phyloP scores from a whole-genome alignment of 2,329 filamentous ascomycete species.

The Clarireedia paspali region DNA sequence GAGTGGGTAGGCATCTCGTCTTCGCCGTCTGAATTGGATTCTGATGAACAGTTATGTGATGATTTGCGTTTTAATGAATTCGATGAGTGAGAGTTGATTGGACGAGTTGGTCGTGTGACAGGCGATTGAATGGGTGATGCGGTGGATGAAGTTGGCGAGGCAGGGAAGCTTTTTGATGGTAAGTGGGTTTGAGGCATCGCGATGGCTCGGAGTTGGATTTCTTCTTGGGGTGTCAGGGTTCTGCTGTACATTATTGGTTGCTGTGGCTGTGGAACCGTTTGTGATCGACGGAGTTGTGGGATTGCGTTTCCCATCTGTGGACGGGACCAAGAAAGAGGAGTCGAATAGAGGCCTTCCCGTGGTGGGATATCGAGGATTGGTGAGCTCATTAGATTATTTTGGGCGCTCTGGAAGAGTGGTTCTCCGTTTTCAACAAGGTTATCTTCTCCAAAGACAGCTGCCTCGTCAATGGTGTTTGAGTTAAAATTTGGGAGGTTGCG shows the following conservation, averaged over 20 bases:
- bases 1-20: slow-evolving; percentile 42
- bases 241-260: slow-evolving; percentile 5
- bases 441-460: slow-evolving; percentile 22
- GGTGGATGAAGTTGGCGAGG: slow-evolving; percentile 43
- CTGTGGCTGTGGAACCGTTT: slow-evolving; percentile 2
- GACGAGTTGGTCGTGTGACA: slow-evolving; percentile 41
- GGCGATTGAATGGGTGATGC: slow-evolving; percentile 29
- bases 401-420: slow-evolving; percentile 23
- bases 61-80: slow-evolving; percentile 32
- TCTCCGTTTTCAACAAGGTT: slow-evolving; percentile 16
- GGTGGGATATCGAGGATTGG: slow-evolving; percentile 7
- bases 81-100: slow-evolving; percentile 29
- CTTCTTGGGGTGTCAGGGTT: slow-evolving; percentile 20
- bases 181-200: slow-evolving; percentile 52
- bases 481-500: slow-evolving; percentile 12
- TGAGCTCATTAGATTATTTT: slow-evolving; percentile 5
- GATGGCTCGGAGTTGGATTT: slow-evolving; percentile 46
- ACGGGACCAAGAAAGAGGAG: slow-evolving; percentile 23
- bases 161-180: slow-evolving; percentile 29
- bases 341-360: slow-evolving; percentile 22
- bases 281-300: neutral
- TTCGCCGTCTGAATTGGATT: slow-evolving; percentile 28
- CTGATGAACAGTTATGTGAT: slow-evolving; percentile 10
- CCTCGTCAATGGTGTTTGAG: slow-evolving; percentile 11
- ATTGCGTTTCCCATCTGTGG: slow-evolving; percentile 10